Percentiles rank a stretch among this genome's conserved stretches.
phyloP scores from a whole-genome alignment of 2,329 filamentous ascomycete species.

The Emergomyces africanus region DNA sequence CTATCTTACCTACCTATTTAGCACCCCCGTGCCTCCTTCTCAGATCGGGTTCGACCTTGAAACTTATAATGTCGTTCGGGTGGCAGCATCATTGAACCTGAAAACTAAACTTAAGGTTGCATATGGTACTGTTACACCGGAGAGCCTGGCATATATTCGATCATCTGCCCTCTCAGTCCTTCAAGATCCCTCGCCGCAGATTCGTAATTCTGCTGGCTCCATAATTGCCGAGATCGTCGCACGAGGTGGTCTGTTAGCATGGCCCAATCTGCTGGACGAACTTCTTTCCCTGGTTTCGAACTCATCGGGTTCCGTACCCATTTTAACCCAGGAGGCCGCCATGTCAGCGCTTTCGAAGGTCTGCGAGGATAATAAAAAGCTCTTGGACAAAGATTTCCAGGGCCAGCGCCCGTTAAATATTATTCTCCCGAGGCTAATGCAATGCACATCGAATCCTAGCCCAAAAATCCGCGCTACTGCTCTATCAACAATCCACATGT shows the following conservation, averaged over 20 bases:
- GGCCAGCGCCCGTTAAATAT: constrained; percentile 78
- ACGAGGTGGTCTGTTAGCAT: constrained; percentile 71
- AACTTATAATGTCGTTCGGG: constrained; percentile 65
- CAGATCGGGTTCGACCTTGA: constrained; percentile 41
- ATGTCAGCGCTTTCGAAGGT: constrained; percentile 91
- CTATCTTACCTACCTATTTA: constrained; percentile 86
- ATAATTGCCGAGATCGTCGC: constrained; percentile 87
- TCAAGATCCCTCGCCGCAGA: constrained; percentile 67
- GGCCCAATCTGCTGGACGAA: constrained; percentile 81
- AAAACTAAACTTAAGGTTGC: constrained; percentile 79
- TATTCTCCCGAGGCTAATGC: constrained; percentile 79
- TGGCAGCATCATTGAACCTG: constrained; percentile 82
- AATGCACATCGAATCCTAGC: constrained; percentile 65
- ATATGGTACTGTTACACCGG: constrained; percentile 62
- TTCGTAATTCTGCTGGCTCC: constrained; percentile 80
- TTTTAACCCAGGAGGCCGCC: constrained; percentile 74
- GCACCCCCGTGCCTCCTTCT: constrained; percentile 50
- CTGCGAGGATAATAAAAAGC: constrained; percentile 86
- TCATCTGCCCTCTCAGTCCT: constrained; percentile 65
- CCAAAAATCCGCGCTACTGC: constrained; percentile 69
- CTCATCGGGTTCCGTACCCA: constrained; percentile 51
- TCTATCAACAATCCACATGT: constrained; percentile 78
- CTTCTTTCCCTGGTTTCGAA: constrained; percentile 69
- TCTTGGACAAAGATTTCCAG: constrained; percentile 75
- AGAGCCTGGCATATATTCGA: constrained; percentile 64